These are phyloP conservation scores for Teunomyces lycoperdinae DNA, from an alignment of 805 yeast genomes.

Conservation along the genomic window DNA sequence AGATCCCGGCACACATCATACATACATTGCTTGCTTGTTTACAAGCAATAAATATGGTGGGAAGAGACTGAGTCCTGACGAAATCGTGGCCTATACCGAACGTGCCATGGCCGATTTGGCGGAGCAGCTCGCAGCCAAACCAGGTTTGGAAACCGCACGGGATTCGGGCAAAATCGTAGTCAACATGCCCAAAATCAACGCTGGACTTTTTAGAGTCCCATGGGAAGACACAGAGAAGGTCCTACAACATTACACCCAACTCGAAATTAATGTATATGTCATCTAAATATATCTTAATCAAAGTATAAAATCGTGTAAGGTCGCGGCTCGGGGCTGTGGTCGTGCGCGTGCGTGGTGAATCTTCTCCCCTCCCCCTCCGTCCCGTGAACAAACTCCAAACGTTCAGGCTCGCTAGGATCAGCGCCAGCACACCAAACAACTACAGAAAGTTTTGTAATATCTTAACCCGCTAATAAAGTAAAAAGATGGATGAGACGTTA, in stretches of 20 bases:
- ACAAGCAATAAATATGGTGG: slow-evolving; percentile 57
- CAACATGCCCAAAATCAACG: slow-evolving; percentile 74
- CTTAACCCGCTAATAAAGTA: background rate
- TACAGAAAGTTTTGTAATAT: background rate
- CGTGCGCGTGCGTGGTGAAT: background rate
- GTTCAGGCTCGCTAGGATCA: background rate
- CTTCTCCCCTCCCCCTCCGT: no score
- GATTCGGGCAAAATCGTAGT: slow-evolving; percentile 23
- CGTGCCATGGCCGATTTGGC: slow-evolving; percentile 47
- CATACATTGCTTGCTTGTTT: slow-evolving; percentile 64
- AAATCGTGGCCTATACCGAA: slow-evolving; percentile 52
- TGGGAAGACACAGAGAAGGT: slow-evolving; percentile 67
- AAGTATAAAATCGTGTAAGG: background rate
- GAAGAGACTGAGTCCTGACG: slow-evolving; percentile 35
- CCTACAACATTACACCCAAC: slow-evolving; percentile 28
- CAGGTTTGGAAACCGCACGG: slow-evolving; percentile 6
- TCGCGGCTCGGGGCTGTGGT: background rate
- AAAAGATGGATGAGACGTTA: slow-evolving; percentile 66
- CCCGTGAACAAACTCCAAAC: background rate
- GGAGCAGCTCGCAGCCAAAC: slow-evolving; percentile 27
- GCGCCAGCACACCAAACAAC: background rate
- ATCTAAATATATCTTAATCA: slow-evolving; percentile 17
- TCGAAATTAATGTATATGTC: slow-evolving; percentile 48
- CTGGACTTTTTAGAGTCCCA: slow-evolving; percentile 78
- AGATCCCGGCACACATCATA: slow-evolving; percentile 30